Conservation (phyloP, 2,329 filamentous ascomycete genomes). For the Zasmidium angulare region DNA sequence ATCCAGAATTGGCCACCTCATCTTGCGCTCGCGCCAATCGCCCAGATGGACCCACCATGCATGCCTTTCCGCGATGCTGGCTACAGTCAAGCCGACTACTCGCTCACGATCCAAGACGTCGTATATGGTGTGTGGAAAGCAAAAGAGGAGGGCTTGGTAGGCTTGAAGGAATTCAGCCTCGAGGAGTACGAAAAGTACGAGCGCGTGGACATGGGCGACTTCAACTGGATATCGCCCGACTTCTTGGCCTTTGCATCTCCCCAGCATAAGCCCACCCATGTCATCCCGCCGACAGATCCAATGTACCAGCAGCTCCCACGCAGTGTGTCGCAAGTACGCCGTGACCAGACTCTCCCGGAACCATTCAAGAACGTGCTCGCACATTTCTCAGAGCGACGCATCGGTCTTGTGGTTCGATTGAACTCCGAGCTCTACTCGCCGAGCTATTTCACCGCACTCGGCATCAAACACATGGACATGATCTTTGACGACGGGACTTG, state of each 20-base stretch:
- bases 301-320: conserved; percentile 73
- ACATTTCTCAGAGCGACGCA: conserved; percentile 83
- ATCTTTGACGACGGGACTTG: conserved; percentile 99
- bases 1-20: conserved; percentile 98
- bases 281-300: conserved; percentile 70
- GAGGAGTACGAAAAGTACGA: conserved; percentile 97
- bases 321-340: conserved; percentile 70
- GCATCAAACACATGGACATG: conserved; percentile 97
- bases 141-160: conserved; percentile 91
- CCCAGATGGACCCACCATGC: conserved; percentile 92
- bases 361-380: conserved; percentile 95
- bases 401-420: conserved; percentile 89
- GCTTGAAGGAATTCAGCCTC: conserved; percentile 88
- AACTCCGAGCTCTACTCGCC: conserved; percentile 96
- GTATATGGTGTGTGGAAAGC: conserved; percentile 99
- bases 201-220: conserved; percentile 95
- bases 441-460: conserved; percentile 93
- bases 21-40: conserved; percentile 89
- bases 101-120: conserved; percentile 92
- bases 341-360: conserved; percentile 65
- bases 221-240: conserved; percentile 97
- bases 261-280: conserved; percentile 73
- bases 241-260: conserved; percentile 97
- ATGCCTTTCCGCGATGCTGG: conserved; percentile 99
- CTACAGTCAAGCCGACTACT: conserved; percentile 97